Evolutionary conservation across 805 yeast genomes (phyloP).

Genomic region (Yamadazyma phyllophila): DNA sequence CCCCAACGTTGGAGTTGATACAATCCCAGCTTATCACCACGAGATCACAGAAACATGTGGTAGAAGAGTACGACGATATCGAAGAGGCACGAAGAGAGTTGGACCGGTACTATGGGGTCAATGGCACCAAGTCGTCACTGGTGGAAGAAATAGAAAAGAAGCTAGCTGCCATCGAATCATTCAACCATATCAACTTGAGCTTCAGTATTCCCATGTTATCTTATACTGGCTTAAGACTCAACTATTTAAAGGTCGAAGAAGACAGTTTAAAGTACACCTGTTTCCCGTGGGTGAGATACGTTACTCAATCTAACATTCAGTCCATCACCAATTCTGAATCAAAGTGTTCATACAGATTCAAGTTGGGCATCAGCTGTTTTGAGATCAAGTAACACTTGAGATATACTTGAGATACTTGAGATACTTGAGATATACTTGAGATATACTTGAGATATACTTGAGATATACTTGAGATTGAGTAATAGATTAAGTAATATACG

Average conservation of each 20-base stretch:
- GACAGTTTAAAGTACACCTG: conserved; percentile 59
- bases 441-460: no score
- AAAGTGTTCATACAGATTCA: conserved; percentile 21
- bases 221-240: conserved; percentile 64
- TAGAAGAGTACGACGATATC: conserved; percentile 19
- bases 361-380: conserved; percentile 21
- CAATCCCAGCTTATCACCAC: neutral
- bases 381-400: neutral
- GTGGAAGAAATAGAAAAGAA: conserved; percentile 16
- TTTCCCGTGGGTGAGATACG: conserved; percentile 70
- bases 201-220: conserved; percentile 49
- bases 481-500: no score
- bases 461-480: no score
- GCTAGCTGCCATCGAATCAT: conserved; percentile 11
- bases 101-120: conserved; percentile 36
- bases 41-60: neutral
- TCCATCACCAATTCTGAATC: neutral
- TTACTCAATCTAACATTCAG: conserved; percentile 9
- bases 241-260: conserved; percentile 65
- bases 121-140: conserved; percentile 31
- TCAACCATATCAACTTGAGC: conserved; percentile 25
- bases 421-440: no score
- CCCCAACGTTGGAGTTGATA: neutral
- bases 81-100: conserved; percentile 30
- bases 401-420: no score